Evolutionary conservation across 2,329 filamentous ascomycete genomes (phyloP).

Genomic region (Coniochaeta ligniaria): DNA sequence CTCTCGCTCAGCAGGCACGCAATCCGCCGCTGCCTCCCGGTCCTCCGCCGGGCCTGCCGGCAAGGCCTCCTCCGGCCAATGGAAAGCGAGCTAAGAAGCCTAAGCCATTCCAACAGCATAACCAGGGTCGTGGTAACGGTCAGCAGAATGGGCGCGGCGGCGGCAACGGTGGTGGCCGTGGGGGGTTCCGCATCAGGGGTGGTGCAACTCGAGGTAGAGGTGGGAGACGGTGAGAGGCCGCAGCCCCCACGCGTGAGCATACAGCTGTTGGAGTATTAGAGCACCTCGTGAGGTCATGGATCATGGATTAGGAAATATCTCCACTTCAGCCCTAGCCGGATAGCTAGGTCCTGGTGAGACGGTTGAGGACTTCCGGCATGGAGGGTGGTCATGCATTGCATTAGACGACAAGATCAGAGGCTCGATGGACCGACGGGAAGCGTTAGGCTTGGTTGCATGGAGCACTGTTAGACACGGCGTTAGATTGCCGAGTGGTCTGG

Average conservation of each 20-base stretch:
- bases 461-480: neutral
- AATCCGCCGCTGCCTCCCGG: constrained; percentile 13
- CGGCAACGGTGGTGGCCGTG: neutral
- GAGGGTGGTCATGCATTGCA: neutral
- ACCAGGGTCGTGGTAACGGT: neutral
- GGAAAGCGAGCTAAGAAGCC: neutral
- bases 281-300: neutral
- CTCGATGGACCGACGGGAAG: neutral
- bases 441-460: neutral
- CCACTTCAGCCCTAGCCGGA: neutral
- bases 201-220: neutral
- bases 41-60: constrained; percentile 8
- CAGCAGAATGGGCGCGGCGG: neutral
- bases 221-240: neutral
- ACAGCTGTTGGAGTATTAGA: neutral
- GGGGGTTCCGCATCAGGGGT: neutral
- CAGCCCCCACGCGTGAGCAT: neutral
- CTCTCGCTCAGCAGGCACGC: neutral
- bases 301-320: neutral
- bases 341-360: neutral
- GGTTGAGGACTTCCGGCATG: neutral
- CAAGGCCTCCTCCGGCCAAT: constrained; percentile 3
- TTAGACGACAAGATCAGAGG: neutral
- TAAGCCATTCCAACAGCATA: neutral
- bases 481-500: neutral